A percentile compares a stretch with the other conserved stretches of the same genome.
phyloP scores from a whole-genome alignment of 129 eudicot species.

The Flaveria sonorensis region DNA sequence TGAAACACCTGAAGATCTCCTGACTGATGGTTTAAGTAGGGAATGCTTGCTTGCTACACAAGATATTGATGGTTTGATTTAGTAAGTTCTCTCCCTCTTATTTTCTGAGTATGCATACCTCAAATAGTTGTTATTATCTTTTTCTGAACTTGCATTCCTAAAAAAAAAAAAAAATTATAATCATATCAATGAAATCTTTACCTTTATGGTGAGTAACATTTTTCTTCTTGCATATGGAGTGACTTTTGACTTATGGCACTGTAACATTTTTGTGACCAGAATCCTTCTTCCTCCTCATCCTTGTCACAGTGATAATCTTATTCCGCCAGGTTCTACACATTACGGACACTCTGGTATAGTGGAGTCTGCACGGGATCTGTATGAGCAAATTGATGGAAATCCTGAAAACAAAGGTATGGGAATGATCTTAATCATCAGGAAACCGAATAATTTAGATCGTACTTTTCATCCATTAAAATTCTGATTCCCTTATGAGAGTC shows the following conservation, averaged over 20 bases:
- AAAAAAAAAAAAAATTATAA: background rate
- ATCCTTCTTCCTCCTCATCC: conserved; percentile 36
- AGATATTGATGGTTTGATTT: conserved; percentile 58
- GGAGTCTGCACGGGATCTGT: conserved; percentile 65
- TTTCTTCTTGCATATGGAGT: conserved; percentile 20
- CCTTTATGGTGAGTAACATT: background rate
- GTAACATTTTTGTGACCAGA: conserved; percentile 38
- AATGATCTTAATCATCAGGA: background rate
- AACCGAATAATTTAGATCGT: background rate
- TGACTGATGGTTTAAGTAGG: conserved; percentile 74
- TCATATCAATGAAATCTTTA: conserved; percentile 5
- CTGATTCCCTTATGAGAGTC: background rate
- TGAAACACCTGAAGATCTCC: conserved; percentile 80
- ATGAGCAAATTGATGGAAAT: conserved; percentile 62
- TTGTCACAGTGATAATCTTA: conserved; percentile 52
- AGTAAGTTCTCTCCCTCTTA: conserved; percentile 38
- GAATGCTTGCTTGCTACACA: conserved; percentile 55
- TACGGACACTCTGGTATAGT: conserved; percentile 78
- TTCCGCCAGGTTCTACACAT: conserved; percentile 51
- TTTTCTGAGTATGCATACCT: conserved; percentile 1
- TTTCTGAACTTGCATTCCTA: background rate
- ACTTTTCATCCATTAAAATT: background rate
- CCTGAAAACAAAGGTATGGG: conserved; percentile 29
- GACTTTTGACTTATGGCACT: conserved; percentile 13
- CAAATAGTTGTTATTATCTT: background rate